Evolutionary conservation across 257 asterid genomes (phyloP).

Genomic region (Leonotis leonurus): DNA sequence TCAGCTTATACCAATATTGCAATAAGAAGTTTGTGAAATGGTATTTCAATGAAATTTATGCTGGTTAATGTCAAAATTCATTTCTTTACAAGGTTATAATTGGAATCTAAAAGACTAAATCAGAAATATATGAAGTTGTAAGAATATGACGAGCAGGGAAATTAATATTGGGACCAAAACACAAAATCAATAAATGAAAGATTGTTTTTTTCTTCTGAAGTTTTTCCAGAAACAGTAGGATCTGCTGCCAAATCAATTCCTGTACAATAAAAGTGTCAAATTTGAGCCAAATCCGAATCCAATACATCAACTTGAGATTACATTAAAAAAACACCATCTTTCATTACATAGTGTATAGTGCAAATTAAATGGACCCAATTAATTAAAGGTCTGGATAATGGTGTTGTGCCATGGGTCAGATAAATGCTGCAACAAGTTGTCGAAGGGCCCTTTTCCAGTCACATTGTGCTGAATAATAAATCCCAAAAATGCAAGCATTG

Average conservation of each 20-base stretch:
- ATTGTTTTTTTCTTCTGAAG: not conserved
- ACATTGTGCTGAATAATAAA: slow-evolving; percentile 87
- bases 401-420: slow-evolving; percentile 99
- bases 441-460: slow-evolving; percentile 86
- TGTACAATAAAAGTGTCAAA: slow-evolving; percentile 34
- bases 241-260: slow-evolving; percentile 22
- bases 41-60: too few relatives aligned
- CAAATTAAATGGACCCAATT: slow-evolving; percentile 10
- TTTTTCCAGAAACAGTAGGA: not conserved
- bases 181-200: not conserved
- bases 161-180: too few relatives aligned
- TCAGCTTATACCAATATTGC: too few relatives aligned
- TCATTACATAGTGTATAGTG: not conserved
- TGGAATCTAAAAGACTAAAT: too few relatives aligned
- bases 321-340: slow-evolving; percentile 11
- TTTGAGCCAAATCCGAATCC: slow-evolving; percentile 13
- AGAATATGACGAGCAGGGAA: too few relatives aligned
- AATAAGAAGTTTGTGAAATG: too few relatives aligned
- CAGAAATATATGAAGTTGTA: too few relatives aligned
- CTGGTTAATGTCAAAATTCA: too few relatives aligned
- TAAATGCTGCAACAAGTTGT: slow-evolving; percentile 84
- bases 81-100: too few relatives aligned
- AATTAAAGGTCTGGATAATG: slow-evolving; percentile 59
- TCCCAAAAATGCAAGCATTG: slow-evolving; percentile 95
- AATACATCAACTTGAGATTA: slow-evolving; percentile 27